Evolutionary conservation across 352 stramenopile species (phyloP), one percentile per base, ranked within the genome.

Genomic region (Pythium diclinum): DNA sequence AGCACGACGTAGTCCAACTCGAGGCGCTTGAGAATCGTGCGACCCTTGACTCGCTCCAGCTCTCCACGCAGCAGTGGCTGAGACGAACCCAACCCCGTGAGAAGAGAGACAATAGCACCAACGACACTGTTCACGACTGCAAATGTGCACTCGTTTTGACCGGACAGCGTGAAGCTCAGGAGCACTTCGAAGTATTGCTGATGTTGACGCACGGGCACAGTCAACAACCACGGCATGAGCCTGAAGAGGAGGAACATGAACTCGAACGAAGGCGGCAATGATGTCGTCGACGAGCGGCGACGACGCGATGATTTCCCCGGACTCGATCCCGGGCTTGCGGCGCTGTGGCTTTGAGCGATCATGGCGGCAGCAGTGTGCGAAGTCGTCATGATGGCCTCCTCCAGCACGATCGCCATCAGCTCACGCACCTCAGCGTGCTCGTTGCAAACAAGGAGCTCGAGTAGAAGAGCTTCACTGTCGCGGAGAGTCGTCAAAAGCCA

Each of bases 111-210:
- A 51, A 94, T 83, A 2, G 84, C 81, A 51, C 86, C 86, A 13
- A 92, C 82, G 16, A 92, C 86, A 23, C 84, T 89, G 49, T 94
- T 92, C 11, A 92, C 82, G 19, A 92, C 82, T 25, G 91, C 74
- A 54, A 94, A 94, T 9, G 76, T 84, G 47, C 82, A 83, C 79
- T 94, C 86, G 60, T 92, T 92, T 32, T 85, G 73, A n/a, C 84
- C 86, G 5, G 80, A 86, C 28, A 90, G 74, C n/a, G 85, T 80
- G 69, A 94, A 94, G 23, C 82, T 75, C 61, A 84, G 85, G 36
- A 94, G 75, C 19, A 83, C 81, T 56, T 84, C 65, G 62, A 94
- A 92, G 54, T 90, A 92, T 57, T 92, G 74, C 13, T 72, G 71
- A 65, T 94, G 84, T 19, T 92, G 77, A 3, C 77, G 67, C n/a